phyloP scores from a whole-genome alignment of 495 filamentous ascomycete genomes.

The Neurospora terricola region DNA sequence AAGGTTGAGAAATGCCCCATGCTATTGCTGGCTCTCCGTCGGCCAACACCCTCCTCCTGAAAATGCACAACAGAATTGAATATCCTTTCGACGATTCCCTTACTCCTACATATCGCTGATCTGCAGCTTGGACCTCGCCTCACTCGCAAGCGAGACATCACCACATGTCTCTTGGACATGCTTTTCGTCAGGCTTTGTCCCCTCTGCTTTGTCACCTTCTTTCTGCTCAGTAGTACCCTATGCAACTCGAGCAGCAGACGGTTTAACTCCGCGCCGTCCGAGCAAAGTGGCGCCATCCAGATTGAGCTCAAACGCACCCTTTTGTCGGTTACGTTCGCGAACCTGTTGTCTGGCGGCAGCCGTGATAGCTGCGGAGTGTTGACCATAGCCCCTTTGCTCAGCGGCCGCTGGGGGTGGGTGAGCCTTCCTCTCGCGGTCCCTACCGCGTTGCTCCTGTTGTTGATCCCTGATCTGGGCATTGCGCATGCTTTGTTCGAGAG shows the following conservation, averaged over 20 bases:
- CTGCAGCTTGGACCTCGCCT: background rate
- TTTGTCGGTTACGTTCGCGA: conserved; percentile 43
- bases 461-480: conserved; percentile 64
- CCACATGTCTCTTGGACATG: background rate
- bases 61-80: background rate
- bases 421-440: conserved; percentile 30
- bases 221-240: conserved; percentile 12
- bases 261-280: conserved; percentile 58
- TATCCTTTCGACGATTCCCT: background rate
- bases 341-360: conserved; percentile 73
- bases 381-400: conserved; percentile 64
- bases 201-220: background rate
- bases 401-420: conserved; percentile 27
- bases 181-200: background rate
- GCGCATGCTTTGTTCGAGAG: conserved; percentile 73
- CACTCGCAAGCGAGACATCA: background rate
- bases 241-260: conserved; percentile 24
- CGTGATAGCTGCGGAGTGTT: conserved; percentile 67
- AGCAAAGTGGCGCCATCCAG: conserved; percentile 82
- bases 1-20: background rate
- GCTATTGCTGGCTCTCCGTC: background rate
- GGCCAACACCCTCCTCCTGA: background rate
- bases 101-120: background rate
- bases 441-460: conserved; percentile 33
- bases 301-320: conserved; percentile 79